These are phyloP conservation scores for Elsinoe arachidis DNA, from an alignment of 2,329 filamentous ascomycete species.

Conservation along the genomic window DNA sequence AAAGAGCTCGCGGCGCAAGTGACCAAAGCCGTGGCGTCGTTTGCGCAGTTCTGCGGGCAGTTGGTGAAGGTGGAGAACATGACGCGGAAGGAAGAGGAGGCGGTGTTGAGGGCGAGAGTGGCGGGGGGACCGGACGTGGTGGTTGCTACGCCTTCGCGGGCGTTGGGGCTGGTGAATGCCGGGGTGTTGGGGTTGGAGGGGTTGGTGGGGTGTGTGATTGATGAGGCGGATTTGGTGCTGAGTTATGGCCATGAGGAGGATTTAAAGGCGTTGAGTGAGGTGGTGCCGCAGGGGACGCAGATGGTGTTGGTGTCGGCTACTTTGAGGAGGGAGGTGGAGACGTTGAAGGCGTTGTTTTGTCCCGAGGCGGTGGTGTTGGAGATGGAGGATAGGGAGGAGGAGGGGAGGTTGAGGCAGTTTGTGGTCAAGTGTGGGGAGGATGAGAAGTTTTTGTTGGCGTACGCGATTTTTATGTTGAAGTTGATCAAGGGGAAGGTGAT, in stretches of 20 bases:
- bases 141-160: constrained; percentile 81
- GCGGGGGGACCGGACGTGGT: constrained; percentile 82
- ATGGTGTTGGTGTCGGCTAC: constrained; percentile 92
- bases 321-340: constrained; percentile 76
- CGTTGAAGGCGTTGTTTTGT: constrained; percentile 77
- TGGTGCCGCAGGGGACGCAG: constrained; percentile 76
- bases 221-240: constrained; percentile 88
- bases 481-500: constrained; percentile 88
- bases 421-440: constrained; percentile 91
- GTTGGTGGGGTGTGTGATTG: constrained; percentile 73
- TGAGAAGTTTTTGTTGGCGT: constrained; percentile 88
- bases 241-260: constrained; percentile 94
- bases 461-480: constrained; percentile 91
- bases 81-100: constrained; percentile 81
- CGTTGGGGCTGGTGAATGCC: constrained; percentile 66
- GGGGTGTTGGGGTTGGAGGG: constrained; percentile 61
- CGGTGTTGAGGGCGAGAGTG: constrained; percentile 77
- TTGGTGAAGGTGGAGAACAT: constrained; percentile 76
- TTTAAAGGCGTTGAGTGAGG: constrained; percentile 66
- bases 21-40: constrained; percentile 64
- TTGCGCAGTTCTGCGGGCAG: constrained; percentile 76
- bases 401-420: constrained; percentile 48
- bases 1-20: constrained; percentile 92
- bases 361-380: constrained; percentile 70
- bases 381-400: constrained; percentile 71